Evolutionary conservation across 2,329 filamentous ascomycete genomes (phyloP).

Genomic region (Tothia fuscella): DNA sequence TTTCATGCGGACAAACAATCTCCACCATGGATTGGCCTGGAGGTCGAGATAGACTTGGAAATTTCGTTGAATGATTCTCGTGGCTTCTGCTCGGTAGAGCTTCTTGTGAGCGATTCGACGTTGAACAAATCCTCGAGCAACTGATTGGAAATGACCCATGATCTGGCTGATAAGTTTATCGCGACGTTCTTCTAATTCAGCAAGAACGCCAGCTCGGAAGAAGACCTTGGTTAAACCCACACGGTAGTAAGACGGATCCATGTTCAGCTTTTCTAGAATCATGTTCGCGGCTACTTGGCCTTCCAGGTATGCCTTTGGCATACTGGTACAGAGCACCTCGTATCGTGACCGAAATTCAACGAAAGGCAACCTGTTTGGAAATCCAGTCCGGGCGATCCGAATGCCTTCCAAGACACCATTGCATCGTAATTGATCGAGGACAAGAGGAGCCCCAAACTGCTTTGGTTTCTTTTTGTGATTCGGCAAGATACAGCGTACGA

Average conservation of each 20-base stretch:
- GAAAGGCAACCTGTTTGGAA: constrained; percentile 86
- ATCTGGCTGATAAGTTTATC: constrained; percentile 89
- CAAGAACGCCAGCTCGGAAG: constrained; percentile 89
- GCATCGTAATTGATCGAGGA: constrained; percentile 92
- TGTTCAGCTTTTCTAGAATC: constrained; percentile 78
- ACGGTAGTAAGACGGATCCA: constrained; percentile 79
- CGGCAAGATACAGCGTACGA: constrained; percentile 92
- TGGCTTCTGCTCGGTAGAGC: constrained; percentile 87
- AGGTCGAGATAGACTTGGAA: constrained; percentile 86
- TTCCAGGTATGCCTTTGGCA: constrained; percentile 84
- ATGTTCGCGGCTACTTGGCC: constrained; percentile 74
- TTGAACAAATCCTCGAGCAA: constrained; percentile 81
- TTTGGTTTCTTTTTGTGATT: constrained; percentile 98
- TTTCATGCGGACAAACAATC: constrained; percentile 87
- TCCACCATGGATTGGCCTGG: constrained; percentile 94
- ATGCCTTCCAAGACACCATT: constrained; percentile 99
- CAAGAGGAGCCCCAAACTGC: constrained; percentile 80
- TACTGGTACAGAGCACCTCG: constrained; percentile 75
- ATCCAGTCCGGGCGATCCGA: constrained; percentile 89
- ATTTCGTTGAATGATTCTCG: constrained; percentile 86
- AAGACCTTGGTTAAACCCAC: constrained; percentile 96
- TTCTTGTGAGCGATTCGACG: constrained; percentile 83
- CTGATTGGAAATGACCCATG: constrained; percentile 83
- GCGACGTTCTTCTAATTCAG: constrained; percentile 90
- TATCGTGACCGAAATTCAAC: constrained; percentile 91